Base-by-base conservation (phyloP, 2,329 filamentous ascomycete species). In the Cadophora sp. region DNA sequence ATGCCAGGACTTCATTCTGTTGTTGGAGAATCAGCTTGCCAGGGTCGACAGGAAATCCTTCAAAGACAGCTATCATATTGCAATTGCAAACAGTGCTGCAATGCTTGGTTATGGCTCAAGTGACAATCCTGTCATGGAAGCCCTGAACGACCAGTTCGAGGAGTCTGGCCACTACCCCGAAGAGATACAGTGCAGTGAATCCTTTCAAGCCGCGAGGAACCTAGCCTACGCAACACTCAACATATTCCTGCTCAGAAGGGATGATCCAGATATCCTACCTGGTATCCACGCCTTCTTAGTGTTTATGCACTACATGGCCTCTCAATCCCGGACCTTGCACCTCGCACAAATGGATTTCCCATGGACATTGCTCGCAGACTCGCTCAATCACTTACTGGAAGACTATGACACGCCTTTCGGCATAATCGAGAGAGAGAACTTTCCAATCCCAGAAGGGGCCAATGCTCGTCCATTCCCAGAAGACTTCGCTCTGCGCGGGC, bases 1-100 rank as follows among this genome's bases (percentile, higher is more conserved):
- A 0, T 79, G 81, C n/a, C 68, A 78, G 0, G 81, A 84, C 1
- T 91, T 91, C 50, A 72, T 88, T 0, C 73, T 73, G 0, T 75
- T 82, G 0, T 78, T 94, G 0, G 84, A 90, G 65, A 77, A 78
- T 4, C 84, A 89, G 16, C 89, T 93, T 60, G 81, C 0, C 79
- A 83, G 1, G 80, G 83, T 56, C 78, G 83, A 33, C 89, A 50
- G 66, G n/a, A 77, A 72, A 33, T 73, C 74, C 48, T 82, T 82
- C 72, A 81, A 83, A 47, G 81, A 83, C 70, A 83, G 82, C 0
- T 85, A 87, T n/a, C 83, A 86, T 53, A 84, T 90, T 33, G 86
- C 83, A 0, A 83, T 91, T 2, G 80, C 85, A 4, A 78, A 78
- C 47, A 67, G 65, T 27, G 72, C 76, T 47, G 73, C 74, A 0